Base-by-base conservation (phyloP, 2,329 filamentous ascomycete species). In the Penicillium sp. region DNA sequence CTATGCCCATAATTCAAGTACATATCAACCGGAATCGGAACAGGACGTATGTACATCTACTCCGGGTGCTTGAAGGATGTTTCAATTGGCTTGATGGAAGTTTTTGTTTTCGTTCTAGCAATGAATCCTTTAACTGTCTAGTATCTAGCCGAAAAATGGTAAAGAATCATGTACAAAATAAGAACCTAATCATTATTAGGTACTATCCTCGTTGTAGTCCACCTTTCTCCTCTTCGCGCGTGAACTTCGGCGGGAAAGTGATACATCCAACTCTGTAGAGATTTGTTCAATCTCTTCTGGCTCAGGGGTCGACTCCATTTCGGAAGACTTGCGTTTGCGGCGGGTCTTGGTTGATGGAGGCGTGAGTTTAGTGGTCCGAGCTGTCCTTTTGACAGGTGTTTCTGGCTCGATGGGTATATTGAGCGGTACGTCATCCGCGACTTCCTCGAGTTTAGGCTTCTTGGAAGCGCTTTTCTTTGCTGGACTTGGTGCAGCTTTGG, bases 201-300 rank as follows among this genome's bases (percentile, higher is more conserved):
- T 61, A 40, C 61, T 66, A 16, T 73, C 69, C 54, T 74, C 71
- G 2, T 63, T 59, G 50, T 74, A 74, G 38, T 68, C 73, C 8
- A 73, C 62, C 51, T 64, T 68, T 5, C 23, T 23, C 23, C 23
- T 23, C 51, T 70, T 72, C 18, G 63, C 61, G 7, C 70, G 68
- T 42, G 56, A 59, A 51, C 68, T 71, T n/a, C 66, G 67, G 44
- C 70, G 67, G 30, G 58, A 53, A 23, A 61, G 40, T 13, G 58
- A 47, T 29, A 60, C 56, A 2, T 45, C 42, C 1, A 53, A 13
- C 16, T 57, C 38, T 6, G 57, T 55, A 19, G 55, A 49, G 7
- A 43, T 10, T 2, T 46, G 27, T 11, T 47, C 48, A 6, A 64
- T 57, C 16, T 62, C 58, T 7, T 70, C 67, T 2, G 68, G 66